Evolutionary conservation across 139 green algal species (phyloP).

Genomic region (Auxenochlorella pyrenoidosa): DNA sequence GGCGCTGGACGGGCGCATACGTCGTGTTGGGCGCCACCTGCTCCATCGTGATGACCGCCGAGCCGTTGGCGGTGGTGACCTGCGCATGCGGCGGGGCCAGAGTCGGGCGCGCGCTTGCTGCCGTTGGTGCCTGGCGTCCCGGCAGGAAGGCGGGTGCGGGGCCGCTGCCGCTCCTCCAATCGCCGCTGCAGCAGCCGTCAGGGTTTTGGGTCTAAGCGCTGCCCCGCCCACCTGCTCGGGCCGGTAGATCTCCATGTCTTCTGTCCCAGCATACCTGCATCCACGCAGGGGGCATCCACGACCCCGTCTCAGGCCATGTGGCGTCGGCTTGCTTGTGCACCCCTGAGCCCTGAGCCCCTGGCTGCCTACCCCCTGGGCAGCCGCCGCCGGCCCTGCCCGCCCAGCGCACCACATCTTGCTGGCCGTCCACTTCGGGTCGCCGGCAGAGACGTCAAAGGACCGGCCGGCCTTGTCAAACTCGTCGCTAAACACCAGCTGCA

Average conservation of each 20-base stretch:
- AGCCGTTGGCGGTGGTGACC: constrained; percentile 11
- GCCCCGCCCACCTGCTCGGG: constrained; percentile 21
- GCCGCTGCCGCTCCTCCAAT: too few species aligned
- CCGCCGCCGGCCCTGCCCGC: too few species aligned
- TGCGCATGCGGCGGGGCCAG: not conserved
- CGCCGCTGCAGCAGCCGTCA: not conserved
- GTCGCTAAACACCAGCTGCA: constrained; percentile 62
- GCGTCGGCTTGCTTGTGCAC: too few species aligned
- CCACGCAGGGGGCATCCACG: too few species aligned
- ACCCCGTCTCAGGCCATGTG: too few species aligned
- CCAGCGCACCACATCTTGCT: constrained; percentile 8
- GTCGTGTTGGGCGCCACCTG: not conserved
- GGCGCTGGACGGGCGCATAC: constrained; percentile 8
- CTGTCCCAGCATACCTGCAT: not conserved
- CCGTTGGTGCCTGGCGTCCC: too few species aligned
- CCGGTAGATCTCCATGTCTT: constrained; percentile 34
- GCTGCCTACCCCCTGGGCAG: too few species aligned
- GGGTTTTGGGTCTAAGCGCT: not conserved
- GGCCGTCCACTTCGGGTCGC: constrained; percentile 53
- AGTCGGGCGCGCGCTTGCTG: too few species aligned
- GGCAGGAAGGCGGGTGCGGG: too few species aligned
- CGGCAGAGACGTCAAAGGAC: constrained; percentile 26
- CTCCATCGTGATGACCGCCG: constrained; percentile 46
- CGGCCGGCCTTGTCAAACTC: constrained; percentile 53
- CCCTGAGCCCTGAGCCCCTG: too few species aligned